Evolutionary conservation across 345 rosid species (phyloP).

Genomic region (Iberis pinnata): DNA sequence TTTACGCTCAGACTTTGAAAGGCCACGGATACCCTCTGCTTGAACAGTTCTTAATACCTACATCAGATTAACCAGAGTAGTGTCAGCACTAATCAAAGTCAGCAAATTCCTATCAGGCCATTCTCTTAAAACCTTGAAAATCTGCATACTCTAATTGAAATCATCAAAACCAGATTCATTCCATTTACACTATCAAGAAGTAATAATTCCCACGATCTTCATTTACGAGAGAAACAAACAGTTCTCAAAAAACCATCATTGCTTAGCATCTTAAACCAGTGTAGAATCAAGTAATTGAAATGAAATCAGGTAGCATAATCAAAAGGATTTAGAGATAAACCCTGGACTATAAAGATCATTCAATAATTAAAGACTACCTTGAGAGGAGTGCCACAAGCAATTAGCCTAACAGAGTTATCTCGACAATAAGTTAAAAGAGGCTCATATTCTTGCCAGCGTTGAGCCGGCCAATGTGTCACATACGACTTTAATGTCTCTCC

Average conservation of each 20-base stretch:
- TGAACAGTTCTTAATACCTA: conserved; percentile 84
- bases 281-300: too few relatives aligned
- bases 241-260: too few relatives aligned
- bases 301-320: too few relatives aligned
- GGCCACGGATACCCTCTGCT: conserved; percentile 86
- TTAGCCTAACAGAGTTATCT: conserved; percentile 57
- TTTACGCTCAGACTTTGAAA: conserved; percentile 73
- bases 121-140: too few relatives aligned
- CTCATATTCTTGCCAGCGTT: conserved; percentile 79
- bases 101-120: not conserved
- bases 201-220: not conserved
- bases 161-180: conserved; percentile 6
- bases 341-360: not conserved
- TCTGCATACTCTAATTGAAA: conserved; percentile 8
- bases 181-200: conserved; percentile 5
- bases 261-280: too few relatives aligned
- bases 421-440: conserved; percentile 78
- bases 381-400: conserved; percentile 88
- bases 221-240: not conserved
- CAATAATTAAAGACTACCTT: too few relatives aligned
- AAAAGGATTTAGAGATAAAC: not conserved
- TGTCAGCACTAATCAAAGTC: conserved; percentile 9
- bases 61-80: conserved; percentile 15
- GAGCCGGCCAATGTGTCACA: conserved; percentile 58
- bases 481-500: conserved; percentile 64